Evolutionary conservation across 495 filamentous ascomycete species (phyloP).

Genomic region (Cairneyella variabilis): DNA sequence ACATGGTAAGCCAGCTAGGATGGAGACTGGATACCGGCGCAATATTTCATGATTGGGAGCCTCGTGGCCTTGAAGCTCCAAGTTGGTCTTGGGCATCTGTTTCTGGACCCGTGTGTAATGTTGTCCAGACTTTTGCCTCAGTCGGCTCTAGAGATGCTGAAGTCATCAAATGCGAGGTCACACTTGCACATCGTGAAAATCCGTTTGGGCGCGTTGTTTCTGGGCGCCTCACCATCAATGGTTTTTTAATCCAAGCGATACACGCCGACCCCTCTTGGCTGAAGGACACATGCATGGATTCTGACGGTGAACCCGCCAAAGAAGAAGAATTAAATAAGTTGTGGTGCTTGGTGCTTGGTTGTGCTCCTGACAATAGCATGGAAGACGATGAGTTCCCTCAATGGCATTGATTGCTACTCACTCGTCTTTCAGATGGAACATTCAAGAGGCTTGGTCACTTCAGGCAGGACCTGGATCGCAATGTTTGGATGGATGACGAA

Average conservation of each 20-base stretch:
- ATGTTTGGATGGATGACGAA: neutral
- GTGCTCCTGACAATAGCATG: slow-evolving; percentile 4
- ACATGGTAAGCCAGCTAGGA: slow-evolving; percentile 1
- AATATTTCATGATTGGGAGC: neutral
- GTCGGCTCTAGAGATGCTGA: neutral
- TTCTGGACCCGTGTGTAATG: slow-evolving; percentile 2
- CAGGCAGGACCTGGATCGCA: slow-evolving; percentile 4
- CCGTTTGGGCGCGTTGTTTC: slow-evolving; percentile 2
- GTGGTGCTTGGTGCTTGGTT: slow-evolving; percentile 5
- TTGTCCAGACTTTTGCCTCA: neutral
- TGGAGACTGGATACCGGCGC: slow-evolving; percentile 4
- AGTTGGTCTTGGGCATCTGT: slow-evolving; percentile 15
- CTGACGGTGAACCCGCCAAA: neutral
- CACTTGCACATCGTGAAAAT: slow-evolving; percentile 2
- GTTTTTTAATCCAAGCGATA: neutral
- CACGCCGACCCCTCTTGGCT: slow-evolving; percentile 3
- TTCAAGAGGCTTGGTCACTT: slow-evolving; percentile 4
- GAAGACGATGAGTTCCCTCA: neutral
- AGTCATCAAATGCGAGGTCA: slow-evolving; percentile 5
- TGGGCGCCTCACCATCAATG: slow-evolving; percentile 1
- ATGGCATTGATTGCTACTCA: slow-evolving; percentile 3
- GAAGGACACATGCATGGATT: slow-evolving; percentile 3
- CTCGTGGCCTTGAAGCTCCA: neutral
- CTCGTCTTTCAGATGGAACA: neutral
- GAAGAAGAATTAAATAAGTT: neutral